Evolutionary conservation across 73 alveolate genomes (phyloP).

Genomic region (Effrenium voratum): DNA sequence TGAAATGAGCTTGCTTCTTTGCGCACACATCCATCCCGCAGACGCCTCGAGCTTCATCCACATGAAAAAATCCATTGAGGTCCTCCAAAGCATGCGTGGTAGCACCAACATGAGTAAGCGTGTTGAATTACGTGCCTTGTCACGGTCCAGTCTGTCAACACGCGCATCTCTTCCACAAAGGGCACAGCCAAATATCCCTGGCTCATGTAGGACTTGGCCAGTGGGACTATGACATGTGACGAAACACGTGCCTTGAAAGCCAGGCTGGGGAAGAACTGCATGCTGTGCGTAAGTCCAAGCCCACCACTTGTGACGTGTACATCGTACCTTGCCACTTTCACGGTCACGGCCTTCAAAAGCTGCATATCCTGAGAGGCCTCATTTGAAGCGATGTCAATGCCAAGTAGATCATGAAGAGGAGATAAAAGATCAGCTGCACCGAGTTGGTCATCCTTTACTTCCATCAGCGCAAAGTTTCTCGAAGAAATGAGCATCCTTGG

Average conservation of each 20-base stretch:
- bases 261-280: slow-evolving; percentile 18
- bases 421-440: slow-evolving; percentile 32
- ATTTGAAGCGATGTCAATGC: slow-evolving; percentile 45
- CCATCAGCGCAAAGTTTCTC: not conserved
- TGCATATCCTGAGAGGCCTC: not conserved
- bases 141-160: slow-evolving; percentile 72
- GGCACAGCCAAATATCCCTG: slow-evolving; percentile 57
- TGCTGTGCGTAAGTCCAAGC: slow-evolving; percentile 62
- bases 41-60: slow-evolving; percentile 85
- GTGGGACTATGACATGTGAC: not conserved
- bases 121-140: not conserved
- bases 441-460: slow-evolving; percentile 48
- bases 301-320: slow-evolving; percentile 69
- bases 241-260: slow-evolving; percentile 45
- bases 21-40: too few species aligned
- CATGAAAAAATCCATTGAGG: slow-evolving; percentile 75
- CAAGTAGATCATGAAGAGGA: slow-evolving; percentile 66
- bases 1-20: too few species aligned
- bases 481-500: not conserved
- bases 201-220: not conserved
- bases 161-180: slow-evolving; percentile 81
- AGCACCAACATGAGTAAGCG: not conserved
- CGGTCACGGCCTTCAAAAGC: too few species aligned
- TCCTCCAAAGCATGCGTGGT: not conserved
- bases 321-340: slow-evolving; percentile 26